Conservation (phyloP, 192 early-diverging fungal genomes). For the Coemansia sp. region DNA sequence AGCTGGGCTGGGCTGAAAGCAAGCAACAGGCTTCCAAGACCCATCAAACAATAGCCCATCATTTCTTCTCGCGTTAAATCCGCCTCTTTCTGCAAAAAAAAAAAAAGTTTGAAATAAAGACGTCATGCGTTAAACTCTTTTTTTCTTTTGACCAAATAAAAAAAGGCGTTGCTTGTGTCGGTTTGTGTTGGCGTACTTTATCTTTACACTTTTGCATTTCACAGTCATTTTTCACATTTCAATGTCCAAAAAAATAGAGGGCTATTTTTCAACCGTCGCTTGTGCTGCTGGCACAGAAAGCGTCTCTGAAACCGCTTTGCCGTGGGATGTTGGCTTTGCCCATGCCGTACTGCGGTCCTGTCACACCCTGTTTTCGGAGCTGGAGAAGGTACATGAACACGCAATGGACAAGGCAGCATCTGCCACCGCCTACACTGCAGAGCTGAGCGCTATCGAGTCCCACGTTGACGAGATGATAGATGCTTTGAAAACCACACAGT, state of each 20-base stretch:
- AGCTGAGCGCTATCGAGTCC: conserved; percentile 19
- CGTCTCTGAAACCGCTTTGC: not conserved
- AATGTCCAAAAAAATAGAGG: conserved; percentile 25
- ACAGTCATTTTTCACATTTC: not conserved
- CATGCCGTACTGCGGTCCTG: conserved; percentile 37
- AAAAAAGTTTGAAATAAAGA: not conserved
- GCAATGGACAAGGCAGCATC: conserved; percentile 4
- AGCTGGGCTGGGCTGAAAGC: conserved; percentile 5
- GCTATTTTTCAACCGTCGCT: conserved; percentile 12
- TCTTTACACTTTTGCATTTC: not conserved
- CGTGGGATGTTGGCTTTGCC: conserved; percentile 22
- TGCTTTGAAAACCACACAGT: conserved; percentile 4
- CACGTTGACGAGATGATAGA: conserved; percentile 19
- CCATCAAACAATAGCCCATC: too few species aligned
- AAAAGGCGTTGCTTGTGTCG: not conserved
- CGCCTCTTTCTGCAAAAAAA: not conserved
- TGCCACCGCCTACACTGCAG: conserved; percentile 17
- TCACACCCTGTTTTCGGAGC: conserved; percentile 24
- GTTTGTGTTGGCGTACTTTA: not conserved
- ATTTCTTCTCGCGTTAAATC: not conserved
- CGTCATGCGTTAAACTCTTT: not conserved
- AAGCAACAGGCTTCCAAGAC: too few species aligned
- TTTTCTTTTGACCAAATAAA: not conserved
- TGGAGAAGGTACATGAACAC: conserved; percentile 20
- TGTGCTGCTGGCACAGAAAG: not conserved